phyloP scores from a whole-genome alignment of 768 basidiomycete genomes.

The Rhodotorula sphaerocarpa region DNA sequence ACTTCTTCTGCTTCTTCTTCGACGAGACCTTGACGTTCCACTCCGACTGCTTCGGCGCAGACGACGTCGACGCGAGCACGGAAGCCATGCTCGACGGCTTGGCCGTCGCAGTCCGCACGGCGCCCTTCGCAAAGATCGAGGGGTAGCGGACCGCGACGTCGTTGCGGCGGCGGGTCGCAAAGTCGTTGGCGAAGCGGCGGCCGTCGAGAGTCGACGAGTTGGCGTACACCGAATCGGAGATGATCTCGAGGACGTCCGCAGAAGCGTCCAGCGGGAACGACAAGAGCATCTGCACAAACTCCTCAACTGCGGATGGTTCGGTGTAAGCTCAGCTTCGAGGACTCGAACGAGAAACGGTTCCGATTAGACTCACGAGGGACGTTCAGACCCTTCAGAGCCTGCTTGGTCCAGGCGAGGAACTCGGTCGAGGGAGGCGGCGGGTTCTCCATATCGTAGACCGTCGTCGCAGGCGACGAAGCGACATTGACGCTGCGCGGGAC shows the following conservation, averaged over 20 bases:
- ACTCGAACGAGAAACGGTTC: not conserved
- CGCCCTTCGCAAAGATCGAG: constrained; percentile 20
- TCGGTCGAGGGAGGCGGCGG: constrained; percentile 69
- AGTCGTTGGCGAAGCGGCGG: constrained; percentile 86
- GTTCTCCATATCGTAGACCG: constrained; percentile 55
- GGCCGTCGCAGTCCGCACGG: constrained; percentile 4
- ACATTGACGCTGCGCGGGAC: constrained; percentile 36
- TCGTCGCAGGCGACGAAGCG: constrained; percentile 25
- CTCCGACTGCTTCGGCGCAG: constrained; percentile 56
- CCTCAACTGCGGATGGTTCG: constrained; percentile 60
- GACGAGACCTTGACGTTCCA: constrained; percentile 89
- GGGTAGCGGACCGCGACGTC: constrained; percentile 54
- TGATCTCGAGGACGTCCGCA: constrained; percentile 69
- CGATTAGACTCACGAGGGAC: constrained; percentile 54
- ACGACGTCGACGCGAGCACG: constrained; percentile 76
- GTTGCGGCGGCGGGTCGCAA: constrained; percentile 71
- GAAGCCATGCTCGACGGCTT: constrained; percentile 39
- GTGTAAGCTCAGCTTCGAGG: constrained; percentile 10
- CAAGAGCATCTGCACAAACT: constrained; percentile 89
- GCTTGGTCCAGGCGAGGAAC: constrained; percentile 83
- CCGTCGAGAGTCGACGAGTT: constrained; percentile 93
- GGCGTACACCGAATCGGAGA: constrained; percentile 87
- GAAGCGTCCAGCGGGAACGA: constrained; percentile 88
- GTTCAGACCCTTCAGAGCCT: constrained; percentile 62
- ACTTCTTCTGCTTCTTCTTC: constrained; percentile 81